A percentile compares a stretch with the other conserved stretches of the same genome.
Conservation (phyloP, 2,329 filamentous ascomycete genomes). For the Graphiopsis chlorocephala region DNA sequence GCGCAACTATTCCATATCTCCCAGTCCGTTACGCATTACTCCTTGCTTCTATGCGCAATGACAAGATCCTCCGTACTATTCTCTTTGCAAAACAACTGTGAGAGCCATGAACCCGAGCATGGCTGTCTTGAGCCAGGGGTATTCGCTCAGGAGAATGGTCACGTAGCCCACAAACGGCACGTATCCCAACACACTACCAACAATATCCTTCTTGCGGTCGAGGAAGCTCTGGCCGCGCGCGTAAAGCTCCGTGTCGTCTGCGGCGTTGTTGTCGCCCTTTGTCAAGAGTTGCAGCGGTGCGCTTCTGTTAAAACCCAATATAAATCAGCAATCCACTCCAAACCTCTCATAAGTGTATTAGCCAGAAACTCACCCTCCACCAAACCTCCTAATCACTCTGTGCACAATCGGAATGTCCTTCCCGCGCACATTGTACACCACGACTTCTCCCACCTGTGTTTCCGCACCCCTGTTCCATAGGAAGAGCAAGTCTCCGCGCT, state of each 20-base stretch:
- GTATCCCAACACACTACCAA: conserved; percentile 88
- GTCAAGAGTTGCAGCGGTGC: conserved; percentile 70
- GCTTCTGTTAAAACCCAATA: conserved; percentile 32
- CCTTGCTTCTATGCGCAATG: background rate
- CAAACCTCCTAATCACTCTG: conserved; percentile 72
- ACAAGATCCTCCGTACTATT: conserved; percentile 48
- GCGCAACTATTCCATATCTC: background rate
- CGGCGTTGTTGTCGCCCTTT: conserved; percentile 94
- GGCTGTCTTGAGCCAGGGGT: conserved; percentile 95
- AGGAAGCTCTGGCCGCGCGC: conserved; percentile 84
- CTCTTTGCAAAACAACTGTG: conserved; percentile 86
- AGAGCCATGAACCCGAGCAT: conserved; percentile 94
- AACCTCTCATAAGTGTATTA: background rate
- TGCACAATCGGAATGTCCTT: conserved; percentile 99
- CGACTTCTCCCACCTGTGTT: conserved; percentile 68
- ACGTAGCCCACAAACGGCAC: conserved; percentile 96
- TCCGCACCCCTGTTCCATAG: conserved; percentile 69
- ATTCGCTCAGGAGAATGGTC: conserved; percentile 90
- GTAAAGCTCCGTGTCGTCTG: conserved; percentile 90
- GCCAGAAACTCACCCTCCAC: conserved; percentile 50
- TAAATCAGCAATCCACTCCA: conserved; percentile 3
- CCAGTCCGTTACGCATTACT: background rate
- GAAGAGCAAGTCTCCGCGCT: conserved; percentile 72
- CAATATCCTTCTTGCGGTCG: conserved; percentile 74
- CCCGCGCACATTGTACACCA: conserved; percentile 80